phyloP scores from a whole-genome alignment of 257 asterid genomes.

The Striga asiatica region DNA sequence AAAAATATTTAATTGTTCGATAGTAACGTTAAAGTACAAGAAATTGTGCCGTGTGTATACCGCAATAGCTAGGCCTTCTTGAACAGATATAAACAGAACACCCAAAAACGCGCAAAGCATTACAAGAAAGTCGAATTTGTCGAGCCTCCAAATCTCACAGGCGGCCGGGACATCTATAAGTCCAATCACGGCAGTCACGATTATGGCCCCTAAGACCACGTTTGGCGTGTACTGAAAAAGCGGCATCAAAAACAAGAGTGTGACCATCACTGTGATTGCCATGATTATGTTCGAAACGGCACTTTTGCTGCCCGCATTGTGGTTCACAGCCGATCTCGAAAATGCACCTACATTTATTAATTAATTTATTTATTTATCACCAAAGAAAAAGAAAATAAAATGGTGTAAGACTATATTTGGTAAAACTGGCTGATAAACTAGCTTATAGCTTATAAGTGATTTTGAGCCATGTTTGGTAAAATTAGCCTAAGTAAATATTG shows the following conservation, averaged over 20 bases:
- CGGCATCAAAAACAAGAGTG: constrained; percentile 74
- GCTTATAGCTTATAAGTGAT: no score
- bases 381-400: no score
- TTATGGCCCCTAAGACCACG: constrained; percentile 57
- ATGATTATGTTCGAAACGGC: constrained; percentile 62
- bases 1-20: no score
- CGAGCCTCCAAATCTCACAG: constrained; percentile 50
- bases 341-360: constrained; percentile 43
- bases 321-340: constrained; percentile 77
- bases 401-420: no score
- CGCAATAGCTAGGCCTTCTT: constrained; percentile 64
- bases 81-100: constrained; percentile 59
- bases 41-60: no score
- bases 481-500: background rate
- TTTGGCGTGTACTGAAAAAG: constrained; percentile 75
- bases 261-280: constrained; percentile 70
- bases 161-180: constrained; percentile 69
- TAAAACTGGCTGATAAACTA: no score
- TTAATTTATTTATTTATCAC: no score
- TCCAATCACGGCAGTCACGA: constrained; percentile 62
- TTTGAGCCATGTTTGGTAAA: no score
- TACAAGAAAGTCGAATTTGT: constrained; percentile 61
- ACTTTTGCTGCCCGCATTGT: constrained; percentile 73
- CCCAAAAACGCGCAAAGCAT: constrained; percentile 61
- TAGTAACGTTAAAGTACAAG: no score